phyloP scores from a whole-genome alignment of 1,284 basidiomycete species.

The Ceraceosorus guamensis region DNA sequence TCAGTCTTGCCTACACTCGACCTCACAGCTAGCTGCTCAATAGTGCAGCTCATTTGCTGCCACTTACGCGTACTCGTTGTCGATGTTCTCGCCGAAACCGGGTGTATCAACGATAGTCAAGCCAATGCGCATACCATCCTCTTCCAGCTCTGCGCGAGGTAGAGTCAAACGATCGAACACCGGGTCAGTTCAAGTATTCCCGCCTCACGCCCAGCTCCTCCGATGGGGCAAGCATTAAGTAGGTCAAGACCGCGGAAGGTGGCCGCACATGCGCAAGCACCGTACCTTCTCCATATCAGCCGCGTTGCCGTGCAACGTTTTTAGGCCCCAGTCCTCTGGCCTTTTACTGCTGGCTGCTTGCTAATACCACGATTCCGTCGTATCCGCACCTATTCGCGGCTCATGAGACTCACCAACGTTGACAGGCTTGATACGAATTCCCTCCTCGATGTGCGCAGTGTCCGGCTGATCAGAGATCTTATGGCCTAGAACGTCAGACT shows the following conservation, averaged over 20 bases:
- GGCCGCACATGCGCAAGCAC: too few species aligned
- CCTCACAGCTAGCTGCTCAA: background rate
- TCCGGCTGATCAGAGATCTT: constrained; percentile 79
- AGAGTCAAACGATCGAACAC: constrained; percentile 3
- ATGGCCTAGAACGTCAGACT: constrained; percentile 54
- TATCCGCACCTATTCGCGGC: too few species aligned
- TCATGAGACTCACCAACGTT: constrained; percentile 67
- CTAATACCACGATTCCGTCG: too few species aligned
- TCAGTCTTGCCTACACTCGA: constrained; percentile 49
- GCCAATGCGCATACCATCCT: constrained; percentile 95
- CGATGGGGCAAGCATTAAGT: too few species aligned
- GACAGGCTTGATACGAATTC: constrained; percentile 89
- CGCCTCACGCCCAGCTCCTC: too few species aligned
- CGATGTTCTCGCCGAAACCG: constrained; percentile 96
- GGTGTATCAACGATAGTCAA: constrained; percentile 98
- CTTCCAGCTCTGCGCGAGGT: constrained; percentile 71
- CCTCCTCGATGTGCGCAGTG: constrained; percentile 86
- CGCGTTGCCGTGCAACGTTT: too few species aligned
- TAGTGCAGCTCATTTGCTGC: background rate
- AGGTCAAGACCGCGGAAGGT: too few species aligned
- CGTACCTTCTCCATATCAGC: too few species aligned
- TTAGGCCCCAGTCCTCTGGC: too few species aligned
- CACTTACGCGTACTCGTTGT: constrained; percentile 93
- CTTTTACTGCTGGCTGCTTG: too few species aligned
- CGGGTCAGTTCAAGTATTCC: too few species aligned